Conservation (phyloP, 495 filamentous ascomycete genomes). For the Daldinia vernicosa region DNA sequence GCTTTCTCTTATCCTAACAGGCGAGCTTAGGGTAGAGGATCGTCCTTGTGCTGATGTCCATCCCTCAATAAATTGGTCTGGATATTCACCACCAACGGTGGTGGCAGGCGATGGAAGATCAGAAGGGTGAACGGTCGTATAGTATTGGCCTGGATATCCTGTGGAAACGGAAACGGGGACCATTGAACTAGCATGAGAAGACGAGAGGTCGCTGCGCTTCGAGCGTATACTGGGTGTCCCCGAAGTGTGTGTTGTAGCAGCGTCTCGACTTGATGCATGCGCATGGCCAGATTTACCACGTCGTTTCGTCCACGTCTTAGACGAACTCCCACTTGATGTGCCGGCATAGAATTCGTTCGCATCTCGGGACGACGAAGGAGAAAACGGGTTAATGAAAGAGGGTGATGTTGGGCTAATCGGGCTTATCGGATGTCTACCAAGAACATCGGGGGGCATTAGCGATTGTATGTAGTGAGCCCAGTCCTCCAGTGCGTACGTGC, state of each 20-base stretch:
- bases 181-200: slow-evolving; percentile 57
- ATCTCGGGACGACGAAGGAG: slow-evolving; percentile 47
- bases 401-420: slow-evolving; percentile 56
- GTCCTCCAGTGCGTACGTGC: slow-evolving; percentile 51
- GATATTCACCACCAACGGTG: slow-evolving; percentile 60
- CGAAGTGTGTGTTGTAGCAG: slow-evolving; percentile 49
- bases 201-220: slow-evolving; percentile 63
- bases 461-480: slow-evolving; percentile 58
- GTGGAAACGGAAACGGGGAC: slow-evolving; percentile 48
- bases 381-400: slow-evolving; percentile 57
- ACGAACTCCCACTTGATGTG: slow-evolving; percentile 46
- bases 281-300: slow-evolving; percentile 48
- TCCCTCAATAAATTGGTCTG: slow-evolving; percentile 64
- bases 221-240: slow-evolving; percentile 64
- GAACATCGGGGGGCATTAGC: slow-evolving; percentile 50
- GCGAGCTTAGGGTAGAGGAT: slow-evolving; percentile 61
- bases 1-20: slow-evolving; percentile 53
- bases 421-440: slow-evolving; percentile 48
- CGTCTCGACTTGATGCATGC: slow-evolving; percentile 50
- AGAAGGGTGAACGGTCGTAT: slow-evolving; percentile 53
- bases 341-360: slow-evolving; percentile 46
- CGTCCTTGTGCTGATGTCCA: slow-evolving; percentile 66
- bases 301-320: slow-evolving; percentile 38
- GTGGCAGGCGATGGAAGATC: slow-evolving; percentile 63
- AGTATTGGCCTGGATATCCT: slow-evolving; percentile 51